Conservation (phyloP, 495 filamentous ascomycete genomes). For the Talaromyces proteolyticus region DNA sequence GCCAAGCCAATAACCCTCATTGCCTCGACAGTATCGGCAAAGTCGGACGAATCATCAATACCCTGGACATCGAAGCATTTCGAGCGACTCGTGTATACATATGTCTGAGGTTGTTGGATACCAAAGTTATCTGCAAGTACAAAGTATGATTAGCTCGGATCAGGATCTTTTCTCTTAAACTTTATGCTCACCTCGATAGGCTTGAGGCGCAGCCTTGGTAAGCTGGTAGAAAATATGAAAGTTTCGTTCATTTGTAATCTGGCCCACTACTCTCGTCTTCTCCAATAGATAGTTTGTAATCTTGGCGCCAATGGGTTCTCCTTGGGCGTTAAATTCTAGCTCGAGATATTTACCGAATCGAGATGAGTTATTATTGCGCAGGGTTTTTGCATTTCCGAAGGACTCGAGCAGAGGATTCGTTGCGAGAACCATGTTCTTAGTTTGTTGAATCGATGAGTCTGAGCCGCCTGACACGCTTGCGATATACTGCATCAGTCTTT, state of each 20-base stretch:
- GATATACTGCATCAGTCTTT: slow-evolving; percentile 99
- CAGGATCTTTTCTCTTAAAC: neutral
- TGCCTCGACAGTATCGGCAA: slow-evolving; percentile 81
- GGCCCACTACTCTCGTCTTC: slow-evolving; percentile 91
- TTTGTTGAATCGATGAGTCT: slow-evolving; percentile 90
- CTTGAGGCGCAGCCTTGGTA: slow-evolving; percentile 83
- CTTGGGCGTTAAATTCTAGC: slow-evolving; percentile 90
- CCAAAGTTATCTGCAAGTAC: slow-evolving; percentile 63
- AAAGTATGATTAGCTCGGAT: slow-evolving; percentile 9
- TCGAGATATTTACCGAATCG: slow-evolving; percentile 98
- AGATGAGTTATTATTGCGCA: slow-evolving; percentile 98
- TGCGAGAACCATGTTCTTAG: slow-evolving; percentile 97
- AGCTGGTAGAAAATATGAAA: slow-evolving; percentile 99
- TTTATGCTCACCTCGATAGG: slow-evolving; percentile 58
- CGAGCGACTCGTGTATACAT: slow-evolving; percentile 89
- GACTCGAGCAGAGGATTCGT: slow-evolving; percentile 97
- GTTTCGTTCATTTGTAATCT: slow-evolving; percentile 92
- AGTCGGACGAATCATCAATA: slow-evolving; percentile 90
- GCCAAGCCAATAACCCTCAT: slow-evolving; percentile 92
- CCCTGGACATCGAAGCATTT: slow-evolving; percentile 92
- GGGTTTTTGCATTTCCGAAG: slow-evolving; percentile 96
- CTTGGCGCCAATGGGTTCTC: slow-evolving; percentile 92
- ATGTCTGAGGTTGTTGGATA: slow-evolving; percentile 85
- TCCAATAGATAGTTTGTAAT: slow-evolving; percentile 98
- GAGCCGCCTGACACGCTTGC: slow-evolving; percentile 88